A percentile compares a stretch with the other conserved stretches of the same genome.
phyloP scores from a whole-genome alignment of 306 rosid species.

The Trichosanthes truncata region DNA sequence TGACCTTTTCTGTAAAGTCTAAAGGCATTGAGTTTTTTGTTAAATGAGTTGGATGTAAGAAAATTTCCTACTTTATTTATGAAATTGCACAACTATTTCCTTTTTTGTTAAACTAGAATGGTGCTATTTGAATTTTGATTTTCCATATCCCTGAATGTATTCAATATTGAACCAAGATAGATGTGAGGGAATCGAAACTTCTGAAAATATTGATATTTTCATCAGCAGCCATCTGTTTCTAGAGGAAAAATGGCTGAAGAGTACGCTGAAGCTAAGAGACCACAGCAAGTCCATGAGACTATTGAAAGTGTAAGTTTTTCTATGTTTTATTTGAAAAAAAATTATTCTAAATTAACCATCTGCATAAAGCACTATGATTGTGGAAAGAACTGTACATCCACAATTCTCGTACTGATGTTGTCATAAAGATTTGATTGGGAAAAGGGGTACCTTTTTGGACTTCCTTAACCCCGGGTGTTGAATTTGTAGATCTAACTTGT shows the following conservation, averaged over 20 bases:
- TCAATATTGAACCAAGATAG: neutral
- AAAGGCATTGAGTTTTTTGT: neutral
- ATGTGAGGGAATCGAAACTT: neutral
- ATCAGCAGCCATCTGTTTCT: conserved; percentile 51
- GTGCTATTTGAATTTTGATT: neutral
- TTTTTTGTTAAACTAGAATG: neutral
- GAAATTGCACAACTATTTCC: neutral
- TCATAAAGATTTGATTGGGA: neutral
- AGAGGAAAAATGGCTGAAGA: conserved; percentile 14
- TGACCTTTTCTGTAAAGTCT: neutral
- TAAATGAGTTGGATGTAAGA: neutral
- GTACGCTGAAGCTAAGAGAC: conserved; percentile 22
- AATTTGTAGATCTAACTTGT: neutral
- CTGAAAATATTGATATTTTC: conserved; percentile 12
- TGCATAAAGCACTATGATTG: neutral
- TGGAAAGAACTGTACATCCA: neutral
- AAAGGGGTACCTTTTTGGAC: no score
- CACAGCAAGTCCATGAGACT: conserved; percentile 13
- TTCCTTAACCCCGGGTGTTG: neutral
- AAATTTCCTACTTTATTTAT: neutral
- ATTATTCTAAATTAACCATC: neutral
- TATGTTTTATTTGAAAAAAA: neutral
- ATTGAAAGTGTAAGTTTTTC: conserved; percentile 27
- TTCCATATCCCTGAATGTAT: neutral
- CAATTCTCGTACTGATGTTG: neutral